Evolutionary conservation across 768 basidiomycete species (phyloP).

Genomic region (Leccinum subtestaceum): DNA sequence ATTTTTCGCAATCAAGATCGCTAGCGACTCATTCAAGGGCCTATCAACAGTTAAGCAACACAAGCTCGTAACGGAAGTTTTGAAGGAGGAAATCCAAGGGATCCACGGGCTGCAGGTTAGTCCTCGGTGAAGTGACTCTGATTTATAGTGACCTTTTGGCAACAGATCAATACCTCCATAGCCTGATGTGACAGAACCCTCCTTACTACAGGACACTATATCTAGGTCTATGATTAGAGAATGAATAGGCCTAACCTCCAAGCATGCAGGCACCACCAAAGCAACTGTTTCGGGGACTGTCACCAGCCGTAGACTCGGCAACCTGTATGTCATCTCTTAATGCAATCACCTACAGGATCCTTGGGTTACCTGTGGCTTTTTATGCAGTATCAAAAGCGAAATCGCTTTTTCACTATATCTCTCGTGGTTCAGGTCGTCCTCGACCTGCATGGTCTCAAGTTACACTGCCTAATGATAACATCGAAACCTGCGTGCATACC

Average conservation of each 20-base stretch:
- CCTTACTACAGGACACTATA: slow-evolving; percentile 2
- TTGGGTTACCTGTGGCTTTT: slow-evolving; percentile 8
- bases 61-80: slow-evolving; percentile 75
- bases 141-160: slow-evolving; percentile 7
- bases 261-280: background rate
- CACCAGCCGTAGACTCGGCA: background rate
- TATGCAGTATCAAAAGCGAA: slow-evolving; percentile 47
- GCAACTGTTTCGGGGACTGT: background rate
- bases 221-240: slow-evolving; percentile 10
- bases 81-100: slow-evolving; percentile 85
- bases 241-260: background rate
- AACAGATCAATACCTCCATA: slow-evolving; percentile 39
- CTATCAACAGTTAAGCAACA: slow-evolving; percentile 91
- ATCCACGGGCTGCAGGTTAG: slow-evolving; percentile 94
- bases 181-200: background rate
- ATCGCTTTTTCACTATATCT: slow-evolving; percentile 66
- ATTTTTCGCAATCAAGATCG: slow-evolving; percentile 91
- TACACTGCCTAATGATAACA: background rate
- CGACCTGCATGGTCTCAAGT: slow-evolving; percentile 40
- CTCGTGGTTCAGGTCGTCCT: slow-evolving; percentile 58
- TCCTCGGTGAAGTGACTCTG: background rate
- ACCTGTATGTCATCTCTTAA: background rate
- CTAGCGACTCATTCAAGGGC: slow-evolving; percentile 82
- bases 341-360: background rate
- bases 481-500: slow-evolving; percentile 35